phyloP scores from a whole-genome alignment of 345 rosid species.

The Mallotus nudiflorus region DNA sequence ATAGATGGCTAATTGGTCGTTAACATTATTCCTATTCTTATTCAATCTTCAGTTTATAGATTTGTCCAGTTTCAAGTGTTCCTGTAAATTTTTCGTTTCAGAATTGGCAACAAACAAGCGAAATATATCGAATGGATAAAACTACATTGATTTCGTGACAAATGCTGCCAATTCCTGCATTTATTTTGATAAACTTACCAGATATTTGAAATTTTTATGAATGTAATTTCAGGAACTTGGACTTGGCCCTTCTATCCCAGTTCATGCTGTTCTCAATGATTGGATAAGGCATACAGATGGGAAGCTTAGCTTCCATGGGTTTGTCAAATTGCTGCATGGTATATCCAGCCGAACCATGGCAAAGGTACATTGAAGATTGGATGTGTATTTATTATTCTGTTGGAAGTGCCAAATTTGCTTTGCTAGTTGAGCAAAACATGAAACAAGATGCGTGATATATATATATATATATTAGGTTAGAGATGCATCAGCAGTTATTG shows the following conservation, averaged over 20 bases:
- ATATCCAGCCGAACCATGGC: conserved; percentile 56
- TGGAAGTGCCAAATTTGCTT: not conserved
- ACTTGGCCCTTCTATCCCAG: conserved; percentile 81
- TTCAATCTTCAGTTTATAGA: not conserved
- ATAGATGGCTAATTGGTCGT: not conserved
- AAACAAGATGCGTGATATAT: not conserved
- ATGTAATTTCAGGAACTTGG: conserved; percentile 79
- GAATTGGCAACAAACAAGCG: not conserved
- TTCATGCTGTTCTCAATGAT: conserved; percentile 86
- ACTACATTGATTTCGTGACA: not conserved
- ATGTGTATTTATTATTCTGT: not conserved
- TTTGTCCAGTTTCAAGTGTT: not conserved
- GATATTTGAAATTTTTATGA: not conserved
- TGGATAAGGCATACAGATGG: conserved; percentile 98
- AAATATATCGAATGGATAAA: not conserved
- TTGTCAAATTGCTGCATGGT: conserved; percentile 84
- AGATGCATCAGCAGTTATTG: not conserved
- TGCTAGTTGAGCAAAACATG: not conserved
- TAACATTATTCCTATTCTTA: not conserved
- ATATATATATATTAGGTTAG: not conserved
- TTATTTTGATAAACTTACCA: not conserved
- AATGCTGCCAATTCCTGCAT: not conserved
- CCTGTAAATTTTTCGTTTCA: not conserved
- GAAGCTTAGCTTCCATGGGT: conserved; percentile 91
- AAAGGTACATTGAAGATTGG: conserved; percentile 15